phyloP scores from a whole-genome alignment of 1,139 yeast genomes.

The Geotrichum reessii region DNA sequence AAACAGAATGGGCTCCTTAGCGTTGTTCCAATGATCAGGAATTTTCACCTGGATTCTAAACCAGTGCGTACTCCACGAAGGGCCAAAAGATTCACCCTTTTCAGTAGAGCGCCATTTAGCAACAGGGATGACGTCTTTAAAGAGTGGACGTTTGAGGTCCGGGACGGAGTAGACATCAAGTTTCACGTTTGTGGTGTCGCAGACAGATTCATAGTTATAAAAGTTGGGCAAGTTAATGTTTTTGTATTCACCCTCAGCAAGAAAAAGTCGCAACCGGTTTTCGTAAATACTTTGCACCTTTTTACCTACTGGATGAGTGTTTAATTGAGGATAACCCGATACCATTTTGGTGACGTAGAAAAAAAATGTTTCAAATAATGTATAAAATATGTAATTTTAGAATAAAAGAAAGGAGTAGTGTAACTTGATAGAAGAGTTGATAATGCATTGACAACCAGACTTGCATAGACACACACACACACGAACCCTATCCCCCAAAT shows the following conservation, averaged over 20 bases:
- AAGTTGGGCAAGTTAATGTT: slow-evolving; percentile 75
- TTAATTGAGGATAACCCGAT: slow-evolving; percentile 39
- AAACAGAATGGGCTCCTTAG: slow-evolving; percentile 47
- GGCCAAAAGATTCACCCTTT: slow-evolving; percentile 80
- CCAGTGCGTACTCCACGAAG: slow-evolving; percentile 97
- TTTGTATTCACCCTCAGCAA: slow-evolving; percentile 61
- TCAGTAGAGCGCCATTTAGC: slow-evolving; percentile 55
- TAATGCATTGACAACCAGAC: background rate
- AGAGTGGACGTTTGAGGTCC: slow-evolving; percentile 65
- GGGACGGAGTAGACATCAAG: slow-evolving; percentile 64
- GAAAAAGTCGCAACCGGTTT: slow-evolving; percentile 74
- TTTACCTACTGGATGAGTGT: slow-evolving; percentile 70
- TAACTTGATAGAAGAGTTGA: background rate
- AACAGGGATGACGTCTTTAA: slow-evolving; percentile 57
- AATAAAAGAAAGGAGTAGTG: background rate
- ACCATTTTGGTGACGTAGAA: background rate
- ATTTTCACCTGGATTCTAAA: slow-evolving; percentile 60
- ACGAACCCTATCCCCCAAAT: background rate
- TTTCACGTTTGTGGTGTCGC: slow-evolving; percentile 39
- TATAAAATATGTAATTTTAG: background rate
- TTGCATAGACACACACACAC: background rate
- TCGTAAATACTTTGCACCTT: slow-evolving; percentile 78
- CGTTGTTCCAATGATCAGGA: slow-evolving; percentile 45
- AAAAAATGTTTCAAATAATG: background rate
- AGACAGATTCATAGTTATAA: slow-evolving; percentile 55